Evolutionary conservation across 352 stramenopile genomes (phyloP), one percentile per base, ranked within the genome.

Genomic region (Phytophthora niederhauseri): DNA sequence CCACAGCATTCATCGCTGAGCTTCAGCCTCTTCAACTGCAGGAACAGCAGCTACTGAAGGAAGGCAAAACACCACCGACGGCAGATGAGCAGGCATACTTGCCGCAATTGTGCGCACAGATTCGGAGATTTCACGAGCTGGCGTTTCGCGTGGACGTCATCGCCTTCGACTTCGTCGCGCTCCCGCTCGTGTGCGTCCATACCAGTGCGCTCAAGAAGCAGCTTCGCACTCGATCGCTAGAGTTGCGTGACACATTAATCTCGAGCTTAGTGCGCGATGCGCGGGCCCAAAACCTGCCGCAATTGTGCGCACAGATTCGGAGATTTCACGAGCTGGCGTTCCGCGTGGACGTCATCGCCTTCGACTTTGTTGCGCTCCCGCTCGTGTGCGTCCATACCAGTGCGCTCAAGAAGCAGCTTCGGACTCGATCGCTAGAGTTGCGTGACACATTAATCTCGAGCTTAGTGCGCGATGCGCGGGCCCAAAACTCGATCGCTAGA

Each of bases 151-250:
- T 97, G 15, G 82, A 94, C 7, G 43, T 73, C 3, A 85, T 94
- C 20, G 77, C 80, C 3, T 96, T 88, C 55, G 89, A 98, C 60
- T 75, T 79, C 2, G 80, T 91, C 8, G 68, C 86, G n/a, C 85
- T 97, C 17, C 77, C 84, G 11, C 81, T 98, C 8, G 87, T 96
- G 56, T 93, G 82, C 43, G 85, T 97, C 4, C 78, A 87, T 38
- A 93, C 88, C 0, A 71, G 64, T 15, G 69, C 74, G 3, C 70
- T 95, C 24, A 97, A 97, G 67, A 65, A 72, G 22, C 82, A 87
- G 5, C 78, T 97, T 24, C 85, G 86, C n/a, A 68, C 73, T 0
- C 76, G 86, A 3, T 93, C 90, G 2, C 57, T 91, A 0, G 80
- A 93, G 12, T 76, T 97, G 38, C 80, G 91, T 0, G 80, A 97